Percentiles rank a stretch among this genome's conserved stretches.
Evolutionary conservation across 2,329 filamentous ascomycete species (phyloP).

Genomic region (Diaporthe ampelina): DNA sequence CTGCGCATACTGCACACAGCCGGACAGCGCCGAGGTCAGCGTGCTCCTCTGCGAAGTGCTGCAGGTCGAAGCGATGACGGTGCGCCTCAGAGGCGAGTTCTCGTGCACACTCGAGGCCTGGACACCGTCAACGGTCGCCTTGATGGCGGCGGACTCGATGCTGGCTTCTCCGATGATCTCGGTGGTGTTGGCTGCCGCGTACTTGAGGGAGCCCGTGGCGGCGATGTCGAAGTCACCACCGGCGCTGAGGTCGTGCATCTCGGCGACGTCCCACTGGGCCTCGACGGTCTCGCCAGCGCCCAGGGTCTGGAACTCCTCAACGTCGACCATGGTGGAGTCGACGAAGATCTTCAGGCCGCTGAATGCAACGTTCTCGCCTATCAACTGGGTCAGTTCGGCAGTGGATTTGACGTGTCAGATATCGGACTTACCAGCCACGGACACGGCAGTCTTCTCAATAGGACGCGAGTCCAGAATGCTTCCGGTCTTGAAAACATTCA

Average conservation of each 20-base stretch:
- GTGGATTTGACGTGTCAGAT: not conserved
- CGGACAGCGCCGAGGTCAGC: not conserved
- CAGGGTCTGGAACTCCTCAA: conserved; percentile 65
- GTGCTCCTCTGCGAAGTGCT: conserved; percentile 5
- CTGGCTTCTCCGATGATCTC: conserved; percentile 62
- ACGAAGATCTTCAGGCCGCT: conserved; percentile 67
- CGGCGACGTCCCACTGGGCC: conserved; percentile 67
- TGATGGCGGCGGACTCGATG: conserved; percentile 73
- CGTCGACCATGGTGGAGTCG: conserved; percentile 58
- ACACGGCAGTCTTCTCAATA: conserved; percentile 54
- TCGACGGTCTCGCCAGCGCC: conserved; percentile 63
- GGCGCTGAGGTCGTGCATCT: conserved; percentile 65
- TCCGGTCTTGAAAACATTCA: conserved; percentile 68
- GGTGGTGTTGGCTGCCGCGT: conserved; percentile 64
- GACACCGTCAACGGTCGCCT: conserved; percentile 68
- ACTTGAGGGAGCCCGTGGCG: conserved; percentile 69
- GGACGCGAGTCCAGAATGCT: conserved; percentile 65
- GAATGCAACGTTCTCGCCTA: conserved; percentile 61
- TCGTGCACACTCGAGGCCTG: conserved; percentile 12
- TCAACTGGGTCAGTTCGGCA: conserved; percentile 49
- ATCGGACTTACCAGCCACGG: conserved; percentile 57
- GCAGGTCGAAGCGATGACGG: conserved; percentile 16
- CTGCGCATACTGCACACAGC: not conserved
- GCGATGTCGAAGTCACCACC: conserved; percentile 70
- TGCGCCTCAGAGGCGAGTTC: conserved; percentile 11